Evolutionary conservation across 768 basidiomycete species (phyloP), one percentile per base, ranked within the genome.

Genomic region (Lentinula sp.): DNA sequence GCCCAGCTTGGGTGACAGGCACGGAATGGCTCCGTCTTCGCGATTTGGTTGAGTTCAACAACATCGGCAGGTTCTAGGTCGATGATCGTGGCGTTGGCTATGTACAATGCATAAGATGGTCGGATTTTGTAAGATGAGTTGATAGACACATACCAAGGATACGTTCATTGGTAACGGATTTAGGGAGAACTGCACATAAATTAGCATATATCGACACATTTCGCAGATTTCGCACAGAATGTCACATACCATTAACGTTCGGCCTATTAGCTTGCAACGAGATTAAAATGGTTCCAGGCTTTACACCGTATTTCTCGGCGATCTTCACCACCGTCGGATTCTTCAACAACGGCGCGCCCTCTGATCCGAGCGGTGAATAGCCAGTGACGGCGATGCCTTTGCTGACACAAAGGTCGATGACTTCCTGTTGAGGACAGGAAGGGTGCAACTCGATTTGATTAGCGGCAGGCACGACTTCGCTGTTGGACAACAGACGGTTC

Each of bases 371-470:
- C 9, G 91, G 88, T 1, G 88, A 93, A 76, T 91, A 93, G 6
- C 90, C 88, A 18, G 90, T 87, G 61, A 90, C 68, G 10, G 80
- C 74, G 67, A 94, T 92, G 43, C 86, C 87, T 67, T 86, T 84
- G 52, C 70, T 67, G 46, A 75, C 70, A 77, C 88, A 88, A 68
- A 78, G 85, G 60, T 80, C 77, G 51, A 88, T 79, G 43, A 90
- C 73, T 28, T 88, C 86, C 62, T 84, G 79, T 68, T 89, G 87
- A 35, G 83, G 81, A 72, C 85, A 87, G 35, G 85, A 82, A 77
- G 89, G 86, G 69, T 90, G 89, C 39, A 85, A 76, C 71, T 89
- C 89, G 60, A 93, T 81, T 74, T 94, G 92, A 75, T 92, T 92
- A 33, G 86, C 85, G 0, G 88, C 90, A 15, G 90, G 91, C 39